Evolutionary conservation across 352 stramenopile species (phyloP), one percentile per base, ranked within the genome.

Genomic region (Phytophthora pluvialis): DNA sequence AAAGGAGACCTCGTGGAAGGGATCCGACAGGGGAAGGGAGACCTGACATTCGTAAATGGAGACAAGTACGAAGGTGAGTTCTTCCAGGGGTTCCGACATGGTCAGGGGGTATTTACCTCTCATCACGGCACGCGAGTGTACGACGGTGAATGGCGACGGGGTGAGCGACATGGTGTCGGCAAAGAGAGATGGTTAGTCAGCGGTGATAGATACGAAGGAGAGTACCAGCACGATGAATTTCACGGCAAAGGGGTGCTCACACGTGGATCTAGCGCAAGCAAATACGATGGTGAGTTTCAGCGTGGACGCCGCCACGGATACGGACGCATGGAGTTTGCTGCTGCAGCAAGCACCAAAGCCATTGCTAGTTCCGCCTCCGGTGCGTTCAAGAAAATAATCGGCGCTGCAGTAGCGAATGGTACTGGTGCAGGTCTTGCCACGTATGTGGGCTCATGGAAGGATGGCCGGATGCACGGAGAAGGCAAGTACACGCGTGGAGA

Each of bases 61-160:
- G 83, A 93, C 48, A 66, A 60, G 32, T 93, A 90, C 59, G 77
- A 86, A 25, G 83, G 83, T n/a, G 68, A 72, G n/a, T 93, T 93
- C 48, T 35, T 48, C 1, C 59, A 83, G 26, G 83, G 83, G 4
- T 91, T 89, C 32, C 74, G 83, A 42, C 68, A 91, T 21, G 83
- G 83, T 3, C 63, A 54, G 29, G 83, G 83, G 3, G 32, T 80
- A 12, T 88, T 90, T 45, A 90, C 77, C 38, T 86, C 71, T 11
- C 67, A 89, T 40, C 74, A 75, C 13, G 77, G 77, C 13, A 78
- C 53, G 0, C 66, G 67, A 3, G 65, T 86, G 15, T 91, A 87
- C 49, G 81, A 91, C 1, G 83, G 83, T 7, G 67, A 88, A n/a
- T 93, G 83, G 83, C 26, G 38, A 10, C 73, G 77, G 16, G 83